Evolutionary conservation across 768 basidiomycete genomes (phyloP).

Genomic region (Coprinellus aureogranulatus): DNA sequence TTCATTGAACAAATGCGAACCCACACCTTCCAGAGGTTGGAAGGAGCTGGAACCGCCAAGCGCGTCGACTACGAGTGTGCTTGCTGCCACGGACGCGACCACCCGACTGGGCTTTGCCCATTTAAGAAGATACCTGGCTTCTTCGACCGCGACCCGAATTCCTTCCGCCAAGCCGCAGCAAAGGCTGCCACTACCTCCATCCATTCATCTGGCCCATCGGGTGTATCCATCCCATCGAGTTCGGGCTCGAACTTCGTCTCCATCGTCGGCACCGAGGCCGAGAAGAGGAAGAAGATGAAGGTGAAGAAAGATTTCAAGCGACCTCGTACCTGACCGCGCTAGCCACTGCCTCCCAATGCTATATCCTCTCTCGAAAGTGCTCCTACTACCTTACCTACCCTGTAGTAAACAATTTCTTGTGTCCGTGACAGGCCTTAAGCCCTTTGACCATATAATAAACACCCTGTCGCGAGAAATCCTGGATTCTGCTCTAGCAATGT

Average conservation of each 20-base stretch:
- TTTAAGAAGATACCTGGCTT: background rate
- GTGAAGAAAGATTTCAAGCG: background rate
- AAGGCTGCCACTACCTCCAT: background rate
- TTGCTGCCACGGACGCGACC: background rate
- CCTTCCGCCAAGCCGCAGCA: background rate
- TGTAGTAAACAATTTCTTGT: no score
- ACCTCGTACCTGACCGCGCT: background rate
- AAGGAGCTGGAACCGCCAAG: background rate
- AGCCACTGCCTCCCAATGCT: background rate
- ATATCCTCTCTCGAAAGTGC: background rate
- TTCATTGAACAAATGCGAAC: background rate
- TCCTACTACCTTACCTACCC: background rate
- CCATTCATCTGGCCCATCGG: background rate
- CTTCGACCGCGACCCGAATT: background rate
- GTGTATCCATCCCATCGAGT: background rate
- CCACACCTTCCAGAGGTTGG: background rate
- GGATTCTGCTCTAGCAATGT: no score
- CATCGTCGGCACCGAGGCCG: background rate
- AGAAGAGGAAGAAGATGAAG: background rate
- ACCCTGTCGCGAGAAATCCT: background rate
- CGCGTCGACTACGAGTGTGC: background rate
- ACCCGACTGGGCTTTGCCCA: background rate
- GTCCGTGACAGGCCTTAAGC: no score
- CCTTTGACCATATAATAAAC: no score
- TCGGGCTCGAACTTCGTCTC: background rate